Evolutionary conservation across 306 rosid genomes (phyloP).

Genomic region (Vigna reflexopilosa): DNA sequence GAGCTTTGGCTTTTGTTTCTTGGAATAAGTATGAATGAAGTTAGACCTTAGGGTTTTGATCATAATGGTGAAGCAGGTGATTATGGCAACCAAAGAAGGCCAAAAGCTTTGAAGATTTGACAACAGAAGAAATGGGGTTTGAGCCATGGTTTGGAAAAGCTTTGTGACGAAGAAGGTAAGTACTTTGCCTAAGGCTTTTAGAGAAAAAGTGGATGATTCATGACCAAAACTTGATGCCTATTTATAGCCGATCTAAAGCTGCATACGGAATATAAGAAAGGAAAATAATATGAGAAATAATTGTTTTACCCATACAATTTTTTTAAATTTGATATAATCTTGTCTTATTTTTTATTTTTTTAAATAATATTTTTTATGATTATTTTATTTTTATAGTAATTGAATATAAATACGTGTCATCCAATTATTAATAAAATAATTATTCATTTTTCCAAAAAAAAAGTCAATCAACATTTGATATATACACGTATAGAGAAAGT

Average conservation of each 20-base stretch:
- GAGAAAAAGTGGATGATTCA: neutral
- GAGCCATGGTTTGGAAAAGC: constrained; percentile 13
- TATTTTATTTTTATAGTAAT: too few relatives aligned
- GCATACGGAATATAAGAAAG: neutral
- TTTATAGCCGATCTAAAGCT: neutral
- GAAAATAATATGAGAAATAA: too few relatives aligned
- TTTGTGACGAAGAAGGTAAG: neutral
- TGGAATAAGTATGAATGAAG: neutral
- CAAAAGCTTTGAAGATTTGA: neutral
- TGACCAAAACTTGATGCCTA: neutral
- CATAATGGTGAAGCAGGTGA: neutral
- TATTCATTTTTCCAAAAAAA: too few relatives aligned
- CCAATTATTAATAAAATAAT: too few relatives aligned
- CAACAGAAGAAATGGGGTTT: neutral
- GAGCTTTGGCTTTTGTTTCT: neutral
- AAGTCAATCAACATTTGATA: too few relatives aligned
- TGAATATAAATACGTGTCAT: too few relatives aligned
- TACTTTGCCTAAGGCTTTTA: neutral
- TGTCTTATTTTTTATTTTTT: too few relatives aligned
- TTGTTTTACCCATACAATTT: too few relatives aligned
- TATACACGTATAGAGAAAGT: too few relatives aligned
- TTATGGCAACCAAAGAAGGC: neutral
- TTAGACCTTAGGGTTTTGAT: neutral
- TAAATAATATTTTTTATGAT: too few relatives aligned
- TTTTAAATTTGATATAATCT: too few relatives aligned